Conservation (phyloP, 1,284 basidiomycete species). For the Wolfiporia cocos region DNA sequence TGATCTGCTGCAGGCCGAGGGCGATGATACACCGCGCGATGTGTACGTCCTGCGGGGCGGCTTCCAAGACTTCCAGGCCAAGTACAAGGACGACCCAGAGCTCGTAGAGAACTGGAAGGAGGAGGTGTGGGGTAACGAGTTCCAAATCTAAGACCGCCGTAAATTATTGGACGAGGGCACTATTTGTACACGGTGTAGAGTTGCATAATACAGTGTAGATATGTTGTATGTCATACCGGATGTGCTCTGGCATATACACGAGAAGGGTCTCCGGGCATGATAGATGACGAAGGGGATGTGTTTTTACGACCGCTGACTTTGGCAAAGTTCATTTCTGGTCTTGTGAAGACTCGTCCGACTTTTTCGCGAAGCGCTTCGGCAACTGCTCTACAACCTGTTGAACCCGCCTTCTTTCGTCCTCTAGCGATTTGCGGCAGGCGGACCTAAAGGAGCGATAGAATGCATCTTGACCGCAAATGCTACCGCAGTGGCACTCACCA, state of each 20-base stretch:
- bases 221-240: conserved; percentile 1
- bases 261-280: not conserved
- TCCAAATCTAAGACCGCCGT: conserved; percentile 7
- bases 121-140: conserved; percentile 44
- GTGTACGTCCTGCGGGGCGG: conserved; percentile 64
- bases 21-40: conserved; percentile 39
- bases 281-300: no score
- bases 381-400: conserved; percentile 55
- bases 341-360: conserved; percentile 23
- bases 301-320: no score
- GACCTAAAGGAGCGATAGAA: conserved; percentile 51
- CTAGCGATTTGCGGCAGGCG: conserved; percentile 51
- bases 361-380: conserved; percentile 46
- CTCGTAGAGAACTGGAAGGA: conserved; percentile 74
- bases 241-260: not conserved
- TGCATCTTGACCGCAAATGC: no score
- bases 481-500: conserved; percentile 39
- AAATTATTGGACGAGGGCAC: not conserved
- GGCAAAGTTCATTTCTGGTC: no score
- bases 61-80: conserved; percentile 62
- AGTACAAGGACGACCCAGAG: conserved; percentile 62
- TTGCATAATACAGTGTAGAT: conserved; percentile 1
- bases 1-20: conserved; percentile 29
- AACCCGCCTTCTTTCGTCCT: conserved; percentile 48
- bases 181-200: not conserved